Evolutionary conservation across 176 grass and related monocot genomes (phyloP), one percentile per base, ranked within the genome.

Genomic region (maize (Zea mays)): DNA sequence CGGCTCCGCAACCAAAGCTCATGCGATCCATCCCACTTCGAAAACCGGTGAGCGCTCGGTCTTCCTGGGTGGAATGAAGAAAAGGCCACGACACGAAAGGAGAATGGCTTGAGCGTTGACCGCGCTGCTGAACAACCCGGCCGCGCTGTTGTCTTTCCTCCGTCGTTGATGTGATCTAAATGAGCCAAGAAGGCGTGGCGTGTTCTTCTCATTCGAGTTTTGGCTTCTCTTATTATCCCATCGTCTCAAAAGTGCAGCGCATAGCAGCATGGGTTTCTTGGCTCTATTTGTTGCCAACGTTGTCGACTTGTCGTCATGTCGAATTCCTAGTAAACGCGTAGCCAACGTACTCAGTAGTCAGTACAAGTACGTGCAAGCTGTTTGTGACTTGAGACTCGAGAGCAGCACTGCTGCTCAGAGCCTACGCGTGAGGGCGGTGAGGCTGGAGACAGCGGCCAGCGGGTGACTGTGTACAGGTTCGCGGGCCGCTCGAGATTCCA

Each of bases 41-140:
- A 43, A 82, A 73, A 45, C 59, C 70, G 11, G 70, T 7, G 52
- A 16, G 19, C 67, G 27, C 65, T 8, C 65, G 14, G 38, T 57
- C 38, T 58, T n/a, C 8, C n/a, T n/a, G 75, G 17, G 46, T 12
- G 38, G 4, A 11, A 16, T 55, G 65, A 20, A 40, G 36, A 57
- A 74, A 74, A 20, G 52, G 10, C 37, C 2, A 5, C 34, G 4
- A 6, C 62, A 16, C 5, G 19, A 4, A 37, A 17, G 7, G 15
- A 39, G 16, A 39, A 21, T 1, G 6, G 37, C 11, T 33, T 68
- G 65, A 70, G 51, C 1, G 51, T 6, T 7, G 49, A 17, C 5
- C 15, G 5, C 2, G 67, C 3, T 48, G 42, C 43, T 61, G 12
- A 42, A 44, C 21, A 20, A 59, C 54, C 38, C 1, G n/a, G 51